Evolutionary conservation across 2,329 filamentous ascomycete species (phyloP), one percentile per base, ranked within the genome.

Genomic region (Beauveria sp.): DNA sequence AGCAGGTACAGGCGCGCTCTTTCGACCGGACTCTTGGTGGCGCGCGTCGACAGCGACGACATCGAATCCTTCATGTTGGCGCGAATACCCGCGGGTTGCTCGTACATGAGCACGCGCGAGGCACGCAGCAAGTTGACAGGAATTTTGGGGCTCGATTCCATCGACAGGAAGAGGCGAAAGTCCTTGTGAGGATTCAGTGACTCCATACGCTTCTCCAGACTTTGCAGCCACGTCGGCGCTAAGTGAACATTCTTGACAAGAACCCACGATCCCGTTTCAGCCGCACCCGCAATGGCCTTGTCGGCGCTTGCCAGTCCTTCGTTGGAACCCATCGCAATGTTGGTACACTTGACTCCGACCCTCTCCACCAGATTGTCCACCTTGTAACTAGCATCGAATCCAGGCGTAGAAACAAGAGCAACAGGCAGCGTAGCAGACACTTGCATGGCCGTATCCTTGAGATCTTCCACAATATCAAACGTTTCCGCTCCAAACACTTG

Each of bases 11-110:
- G 78, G 65, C 96, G 86, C 24, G 88, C 87, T 71, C 94, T 90
- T 76, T 99, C 94, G 10, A 97, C 92, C 0, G 94, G 94, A 67
- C 88, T 85, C 75, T 92, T 93, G 62, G 82, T 80, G 16, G 90
- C 87, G 66, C 91, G 82, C 41, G 88, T 84, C 3, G 91, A 88
- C 41, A 97, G 79, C 3, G 90, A 91, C 28, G 89, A 88, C 75
- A 99, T 84, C 0, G 93, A 97, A 72, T 99, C 96, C 76, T 96
- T 96, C 93, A 99, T 97, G 71, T 99, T 99, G 66, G 94, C 94
- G 63, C 91, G 85, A 40, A 99, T 90, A 76, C 94, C 94, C 2
- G 94, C 96, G 12, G 96, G 94, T 74, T 99, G 96, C 78, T 99
- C 94, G 76, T 96, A 97, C 85, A 97, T 96, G 64, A 99, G 81